phyloP scores from a whole-genome alignment of 2,329 filamentous ascomycete species.

The Cephalotrichum gorgonifer region DNA sequence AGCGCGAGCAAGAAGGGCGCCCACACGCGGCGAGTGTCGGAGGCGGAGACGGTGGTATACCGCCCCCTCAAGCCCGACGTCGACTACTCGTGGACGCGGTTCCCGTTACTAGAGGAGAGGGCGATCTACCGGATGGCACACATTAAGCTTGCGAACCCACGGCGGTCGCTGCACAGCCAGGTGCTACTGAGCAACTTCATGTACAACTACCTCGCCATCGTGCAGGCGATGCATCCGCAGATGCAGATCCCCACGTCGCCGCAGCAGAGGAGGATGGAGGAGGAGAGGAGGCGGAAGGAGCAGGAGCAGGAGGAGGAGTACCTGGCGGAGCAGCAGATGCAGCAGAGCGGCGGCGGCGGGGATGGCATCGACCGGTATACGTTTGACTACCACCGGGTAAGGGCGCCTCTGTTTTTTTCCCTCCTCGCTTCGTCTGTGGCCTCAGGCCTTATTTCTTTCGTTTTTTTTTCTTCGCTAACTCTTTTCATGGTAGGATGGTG shows the following conservation, averaged over 20 bases:
- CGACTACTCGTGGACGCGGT: slow-evolving; percentile 93
- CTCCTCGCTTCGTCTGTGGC: not conserved
- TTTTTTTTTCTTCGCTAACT: not conserved
- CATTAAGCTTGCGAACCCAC: slow-evolving; percentile 96
- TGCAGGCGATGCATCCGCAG: slow-evolving; percentile 96
- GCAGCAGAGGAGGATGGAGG: slow-evolving; percentile 55
- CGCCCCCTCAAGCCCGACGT: slow-evolving; percentile 72
- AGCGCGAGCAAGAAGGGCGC: slow-evolving; percentile 58
- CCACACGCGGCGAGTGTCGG: slow-evolving; percentile 65
- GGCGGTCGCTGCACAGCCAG: slow-evolving; percentile 83
- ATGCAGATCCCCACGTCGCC: slow-evolving; percentile 81
- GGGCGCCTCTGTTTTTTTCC: slow-evolving; percentile 12
- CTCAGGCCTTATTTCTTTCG: no score
- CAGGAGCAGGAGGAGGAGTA: slow-evolving; percentile 33
- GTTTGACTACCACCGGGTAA: slow-evolving; percentile 42
- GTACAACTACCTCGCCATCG: slow-evolving; percentile 98
- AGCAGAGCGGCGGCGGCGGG: slow-evolving; percentile 25
- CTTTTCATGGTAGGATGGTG: not conserved
- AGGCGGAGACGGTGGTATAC: slow-evolving; percentile 52
- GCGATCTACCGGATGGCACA: slow-evolving; percentile 98
- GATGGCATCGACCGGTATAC: slow-evolving; percentile 38
- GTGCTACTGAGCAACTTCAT: slow-evolving; percentile 98
- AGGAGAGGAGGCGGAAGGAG: slow-evolving; percentile 39
- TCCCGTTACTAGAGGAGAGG: slow-evolving; percentile 88
- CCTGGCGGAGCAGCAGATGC: slow-evolving; percentile 32